phyloP scores from a whole-genome alignment of 1,139 yeast species.

The Zhuliangozyma blackwelliae region DNA sequence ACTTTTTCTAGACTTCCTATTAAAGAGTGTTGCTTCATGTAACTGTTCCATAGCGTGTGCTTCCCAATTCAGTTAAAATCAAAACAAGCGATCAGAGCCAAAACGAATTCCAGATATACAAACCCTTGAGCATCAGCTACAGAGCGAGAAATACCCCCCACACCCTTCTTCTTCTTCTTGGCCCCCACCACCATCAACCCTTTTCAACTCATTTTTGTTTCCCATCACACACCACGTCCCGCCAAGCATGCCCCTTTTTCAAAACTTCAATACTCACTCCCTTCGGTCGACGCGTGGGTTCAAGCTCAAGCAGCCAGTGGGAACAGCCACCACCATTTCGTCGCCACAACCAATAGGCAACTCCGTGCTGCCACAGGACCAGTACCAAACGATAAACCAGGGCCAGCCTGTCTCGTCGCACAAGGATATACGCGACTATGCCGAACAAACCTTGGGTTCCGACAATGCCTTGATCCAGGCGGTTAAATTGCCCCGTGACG shows the following conservation, averaged over 20 bases:
- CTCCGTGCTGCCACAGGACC: conserved; percentile 32
- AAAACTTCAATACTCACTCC: conserved; percentile 54
- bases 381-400: conserved; percentile 23
- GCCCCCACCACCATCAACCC: too few species aligned
- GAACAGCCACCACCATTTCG: conserved; percentile 32
- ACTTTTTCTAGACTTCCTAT: too few species aligned
- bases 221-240: background rate
- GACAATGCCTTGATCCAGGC: conserved; percentile 90
- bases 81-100: too few species aligned
- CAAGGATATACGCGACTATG: conserved; percentile 72
- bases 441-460: conserved; percentile 92
- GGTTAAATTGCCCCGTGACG: conserved; percentile 89
- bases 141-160: too few species aligned
- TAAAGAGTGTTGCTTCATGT: too few species aligned
- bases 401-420: conserved; percentile 54
- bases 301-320: conserved; percentile 31
- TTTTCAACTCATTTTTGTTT: too few species aligned
- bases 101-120: too few species aligned
- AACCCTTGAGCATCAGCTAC: too few species aligned
- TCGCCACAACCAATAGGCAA: conserved; percentile 36
- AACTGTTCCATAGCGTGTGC: too few species aligned
- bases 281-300: conserved; percentile 54
- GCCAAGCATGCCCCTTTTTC: conserved; percentile 45
- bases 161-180: too few species aligned
- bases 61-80: too few species aligned